Evolutionary conservation across 2,329 filamentous ascomycete genomes (phyloP).

Genomic region (Beauveria sp.): DNA sequence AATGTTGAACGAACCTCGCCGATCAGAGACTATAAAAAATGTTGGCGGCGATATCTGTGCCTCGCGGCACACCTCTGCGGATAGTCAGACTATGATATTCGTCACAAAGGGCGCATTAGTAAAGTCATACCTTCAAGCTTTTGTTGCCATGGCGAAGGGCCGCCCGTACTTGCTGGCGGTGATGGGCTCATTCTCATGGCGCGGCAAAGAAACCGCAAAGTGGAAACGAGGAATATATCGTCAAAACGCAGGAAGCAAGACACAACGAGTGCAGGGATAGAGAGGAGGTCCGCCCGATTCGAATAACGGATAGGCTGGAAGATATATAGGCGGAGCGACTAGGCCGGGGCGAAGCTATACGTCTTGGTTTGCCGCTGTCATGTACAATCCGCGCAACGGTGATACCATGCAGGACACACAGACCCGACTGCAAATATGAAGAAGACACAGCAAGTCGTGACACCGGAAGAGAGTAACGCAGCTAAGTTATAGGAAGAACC

Average conservation of each 20-base stretch:
- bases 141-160: conserved; percentile 35
- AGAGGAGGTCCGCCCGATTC: not conserved
- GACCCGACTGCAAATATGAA: conserved; percentile 6
- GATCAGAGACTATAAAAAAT: conserved; percentile 62
- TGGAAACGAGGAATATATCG: conserved; percentile 2
- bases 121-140: conserved; percentile 43
- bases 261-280: not conserved
- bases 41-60: conserved; percentile 42
- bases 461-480: not conserved
- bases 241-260: not conserved
- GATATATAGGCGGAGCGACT: conserved; percentile 7
- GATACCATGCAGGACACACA: conserved; percentile 10
- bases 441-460: conserved; percentile 1
- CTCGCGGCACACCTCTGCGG: conserved; percentile 45
- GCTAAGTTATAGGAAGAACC: not conserved
- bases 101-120: not conserved
- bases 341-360: conserved; percentile 7
- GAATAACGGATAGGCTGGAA: not conserved
- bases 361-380: conserved; percentile 11
- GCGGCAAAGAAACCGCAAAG: not conserved
- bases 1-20: conserved; percentile 45
- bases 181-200: conserved; percentile 4
- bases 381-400: conserved; percentile 10
- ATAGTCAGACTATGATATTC: conserved; percentile 22
- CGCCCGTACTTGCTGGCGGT: conserved; percentile 13